These are phyloP conservation scores for Colletotrichum gigasporum DNA, from an alignment of 2,329 filamentous ascomycete genomes.

Conservation along the genomic window DNA sequence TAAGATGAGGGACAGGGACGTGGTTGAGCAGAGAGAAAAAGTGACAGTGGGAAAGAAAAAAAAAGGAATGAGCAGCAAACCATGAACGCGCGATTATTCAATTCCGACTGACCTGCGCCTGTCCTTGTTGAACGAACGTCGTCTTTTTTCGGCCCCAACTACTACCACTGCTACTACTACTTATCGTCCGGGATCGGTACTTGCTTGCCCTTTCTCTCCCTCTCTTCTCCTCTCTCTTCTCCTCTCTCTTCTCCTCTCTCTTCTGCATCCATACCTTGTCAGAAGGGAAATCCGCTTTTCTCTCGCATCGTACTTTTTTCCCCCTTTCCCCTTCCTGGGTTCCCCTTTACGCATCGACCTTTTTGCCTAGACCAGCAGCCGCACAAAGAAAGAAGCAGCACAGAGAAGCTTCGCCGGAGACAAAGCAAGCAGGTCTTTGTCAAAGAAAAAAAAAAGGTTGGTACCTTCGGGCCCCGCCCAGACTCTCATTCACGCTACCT, in stretches of 20 bases:
- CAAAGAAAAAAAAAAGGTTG: too few relatives aligned
- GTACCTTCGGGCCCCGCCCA: neutral
- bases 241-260: neutral
- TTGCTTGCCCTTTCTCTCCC: neutral
- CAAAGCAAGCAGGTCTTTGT: neutral
- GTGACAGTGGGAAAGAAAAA: neutral
- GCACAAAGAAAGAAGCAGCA: neutral
- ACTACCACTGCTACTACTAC: neutral
- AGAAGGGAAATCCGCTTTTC: constrained; percentile 11
- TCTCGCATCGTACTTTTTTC: neutral
- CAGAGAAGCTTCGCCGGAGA: neutral
- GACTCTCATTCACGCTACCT: neutral
- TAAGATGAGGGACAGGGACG: constrained; percentile 13
- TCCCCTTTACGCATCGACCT: neutral
- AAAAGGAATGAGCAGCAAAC: neutral
- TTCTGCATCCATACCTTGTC: too few relatives aligned
- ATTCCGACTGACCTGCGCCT: neutral
- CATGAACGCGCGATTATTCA: constrained; percentile 13
- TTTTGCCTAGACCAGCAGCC: neutral
- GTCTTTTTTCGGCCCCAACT: neutral
- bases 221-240: neutral
- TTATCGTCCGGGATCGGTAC: constrained; percentile 12
- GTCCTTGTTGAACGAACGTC: constrained; percentile 5
- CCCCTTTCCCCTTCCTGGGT: neutral
- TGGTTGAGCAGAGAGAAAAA: neutral